Conservation (phyloP, 306 rosid genomes). For the Gynostemma pentaphyllum region DNA sequence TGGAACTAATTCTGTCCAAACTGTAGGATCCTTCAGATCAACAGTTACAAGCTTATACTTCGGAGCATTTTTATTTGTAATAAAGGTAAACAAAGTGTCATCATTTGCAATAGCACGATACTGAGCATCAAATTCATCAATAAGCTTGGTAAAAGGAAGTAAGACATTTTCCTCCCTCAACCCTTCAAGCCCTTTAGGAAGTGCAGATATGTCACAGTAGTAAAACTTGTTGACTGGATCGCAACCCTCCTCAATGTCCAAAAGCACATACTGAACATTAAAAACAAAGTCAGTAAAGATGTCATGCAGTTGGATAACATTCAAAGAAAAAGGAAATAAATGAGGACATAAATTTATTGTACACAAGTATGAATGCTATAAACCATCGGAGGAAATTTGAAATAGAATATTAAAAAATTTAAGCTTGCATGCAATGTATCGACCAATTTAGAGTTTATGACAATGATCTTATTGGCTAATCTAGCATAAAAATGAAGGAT, state of each 20-base stretch:
- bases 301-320: neutral
- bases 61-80: slow-evolving; percentile 87
- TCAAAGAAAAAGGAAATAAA: neutral
- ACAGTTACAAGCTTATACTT: slow-evolving; percentile 72
- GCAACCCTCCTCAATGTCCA: slow-evolving; percentile 56
- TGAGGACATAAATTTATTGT: neutral
- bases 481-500: neutral
- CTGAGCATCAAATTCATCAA: slow-evolving; percentile 65
- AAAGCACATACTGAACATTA: slow-evolving; percentile 50
- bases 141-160: slow-evolving; percentile 61
- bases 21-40: slow-evolving; percentile 64
- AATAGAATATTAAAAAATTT: neutral
- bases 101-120: slow-evolving; percentile 68
- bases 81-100: slow-evolving; percentile 60
- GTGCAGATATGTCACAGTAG: slow-evolving; percentile 60
- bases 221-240: slow-evolving; percentile 87
- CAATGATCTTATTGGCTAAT: neutral
- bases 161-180: slow-evolving; percentile 41
- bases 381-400: neutral
- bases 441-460: neutral
- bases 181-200: slow-evolving; percentile 63
- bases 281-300: neutral
- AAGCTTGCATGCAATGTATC: neutral
- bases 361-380: neutral
- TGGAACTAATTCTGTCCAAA: slow-evolving; percentile 59